Percentiles rank a stretch among this genome's conserved stretches.
These are phyloP conservation scores for Chenopodium album DNA, from an alignment of 148 eudicot genomes.

Conservation along the genomic window DNA sequence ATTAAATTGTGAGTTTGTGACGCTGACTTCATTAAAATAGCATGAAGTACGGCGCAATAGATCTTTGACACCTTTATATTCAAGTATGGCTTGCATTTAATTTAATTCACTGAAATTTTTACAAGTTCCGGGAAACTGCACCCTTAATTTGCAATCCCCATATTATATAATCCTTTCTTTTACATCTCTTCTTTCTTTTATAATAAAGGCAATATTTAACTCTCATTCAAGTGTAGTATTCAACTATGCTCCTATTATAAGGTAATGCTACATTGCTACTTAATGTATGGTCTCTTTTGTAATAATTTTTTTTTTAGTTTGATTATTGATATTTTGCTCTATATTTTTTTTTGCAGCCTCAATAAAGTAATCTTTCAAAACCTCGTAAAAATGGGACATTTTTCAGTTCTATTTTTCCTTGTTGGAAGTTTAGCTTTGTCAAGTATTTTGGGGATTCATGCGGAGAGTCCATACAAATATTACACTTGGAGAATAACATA, in stretches of 20 bases:
- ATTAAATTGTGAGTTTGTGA: no score
- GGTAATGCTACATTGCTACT: neutral
- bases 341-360: neutral
- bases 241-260: neutral
- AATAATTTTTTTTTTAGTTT: neutral
- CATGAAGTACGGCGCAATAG: neutral
- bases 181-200: neutral
- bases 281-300: no score
- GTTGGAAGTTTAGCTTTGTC: constrained; percentile 51
- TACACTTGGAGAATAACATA: constrained; percentile 56
- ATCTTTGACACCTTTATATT: neutral
- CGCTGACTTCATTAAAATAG: neutral
- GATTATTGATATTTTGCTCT: neutral
- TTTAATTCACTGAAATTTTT: neutral
- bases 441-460: constrained; percentile 38
- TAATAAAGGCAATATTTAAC: no score
- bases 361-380: neutral
- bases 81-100: neutral
- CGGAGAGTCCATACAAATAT: constrained; percentile 68
- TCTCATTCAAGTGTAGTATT: no score
- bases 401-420: constrained; percentile 28
- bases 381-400: constrained; percentile 37
- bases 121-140: constrained; percentile 40
- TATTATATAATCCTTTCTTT: neutral
- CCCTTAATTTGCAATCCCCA: neutral